Evolutionary conservation across 2,329 filamentous ascomycete genomes (phyloP).

Genomic region (Ascochyta fabae): DNA sequence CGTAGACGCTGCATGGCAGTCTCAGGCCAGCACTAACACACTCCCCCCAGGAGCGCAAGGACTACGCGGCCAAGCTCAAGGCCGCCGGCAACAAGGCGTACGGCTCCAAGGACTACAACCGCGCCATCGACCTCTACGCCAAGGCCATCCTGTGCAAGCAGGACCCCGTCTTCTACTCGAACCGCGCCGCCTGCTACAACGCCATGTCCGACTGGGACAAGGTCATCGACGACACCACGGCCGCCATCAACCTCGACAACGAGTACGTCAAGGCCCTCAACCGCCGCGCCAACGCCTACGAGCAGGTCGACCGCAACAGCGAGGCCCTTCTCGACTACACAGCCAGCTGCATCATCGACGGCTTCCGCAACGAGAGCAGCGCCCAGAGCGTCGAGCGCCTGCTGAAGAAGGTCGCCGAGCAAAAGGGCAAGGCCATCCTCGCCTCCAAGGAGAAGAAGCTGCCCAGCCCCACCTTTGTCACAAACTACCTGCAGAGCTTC

Average conservation of each 20-base stretch:
- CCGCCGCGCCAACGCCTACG: constrained; percentile 94
- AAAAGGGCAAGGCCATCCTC: constrained; percentile 90
- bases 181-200: constrained; percentile 97
- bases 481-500: constrained; percentile 99
- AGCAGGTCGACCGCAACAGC: constrained; percentile 88
- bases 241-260: constrained; percentile 89
- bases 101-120: constrained; percentile 89
- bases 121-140: constrained; percentile 92
- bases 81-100: constrained; percentile 96
- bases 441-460: constrained; percentile 81
- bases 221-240: constrained; percentile 95
- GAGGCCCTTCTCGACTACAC: constrained; percentile 97
- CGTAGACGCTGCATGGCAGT: background rate
- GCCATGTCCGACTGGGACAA: constrained; percentile 92
- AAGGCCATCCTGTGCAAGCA: constrained; percentile 97
- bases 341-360: constrained; percentile 98
- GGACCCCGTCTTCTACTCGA: constrained; percentile 98
- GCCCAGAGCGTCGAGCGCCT: constrained; percentile 90
- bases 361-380: constrained; percentile 89
- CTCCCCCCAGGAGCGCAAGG: constrained; percentile 74
- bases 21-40: constrained; percentile 22
- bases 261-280: constrained; percentile 98
- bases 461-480: constrained; percentile 94
- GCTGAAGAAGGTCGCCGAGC: constrained; percentile 94
- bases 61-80: constrained; percentile 90